Evolutionary conservation across 257 asterid species (phyloP), one percentile per base, ranked within the genome.

Genomic region (Henckelia pumila): DNA sequence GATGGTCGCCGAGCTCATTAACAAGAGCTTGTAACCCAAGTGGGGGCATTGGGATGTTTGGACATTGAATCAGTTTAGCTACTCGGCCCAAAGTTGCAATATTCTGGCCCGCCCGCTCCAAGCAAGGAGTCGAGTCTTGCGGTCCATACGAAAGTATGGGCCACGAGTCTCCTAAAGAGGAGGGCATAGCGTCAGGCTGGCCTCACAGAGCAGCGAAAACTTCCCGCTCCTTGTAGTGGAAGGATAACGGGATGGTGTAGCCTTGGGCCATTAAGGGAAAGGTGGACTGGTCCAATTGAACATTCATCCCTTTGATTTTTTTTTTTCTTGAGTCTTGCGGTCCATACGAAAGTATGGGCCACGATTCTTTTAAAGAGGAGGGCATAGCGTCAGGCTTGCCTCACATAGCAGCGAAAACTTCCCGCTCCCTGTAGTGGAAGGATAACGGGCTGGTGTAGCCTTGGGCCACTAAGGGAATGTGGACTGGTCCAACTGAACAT

Each of bases 321-420:
- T n/a, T 60, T 22, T 40, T n/a, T n/a, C n/a, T n/a, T n/a, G 66
- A 40, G 1, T 3, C 0, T 0, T 19, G 66, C 0, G n/a, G 28
- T 4, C 24, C 23, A 3, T 1, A 23, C 50, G 8, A 4, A 61
- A 1, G 50, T 21, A 0, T 19, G 28, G 26, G 26, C 8, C 16
- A 9, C 52, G 0, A 1, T 9, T 16, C 8, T 32, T 52, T 3
- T 61, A n/a, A 1, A 32, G 66, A 7, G 52, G 66, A 19, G 66
- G 52, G 52, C 5, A 61, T 6, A 0, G 66, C 52, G 66, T 61
- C 28, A 29, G 66, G 66, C 66, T 32, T 52, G 66, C 3, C 4
- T 61, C 19, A 61, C 66, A 61, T 52, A 20, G 66, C 52, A 61
- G 52, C 66, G 66, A 32, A 1, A 29, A 61, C 66, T 3, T 61